These are phyloP conservation scores for Amesomyces nigricolor DNA, from an alignment of 2,329 filamentous ascomycete species.

Conservation along the genomic window DNA sequence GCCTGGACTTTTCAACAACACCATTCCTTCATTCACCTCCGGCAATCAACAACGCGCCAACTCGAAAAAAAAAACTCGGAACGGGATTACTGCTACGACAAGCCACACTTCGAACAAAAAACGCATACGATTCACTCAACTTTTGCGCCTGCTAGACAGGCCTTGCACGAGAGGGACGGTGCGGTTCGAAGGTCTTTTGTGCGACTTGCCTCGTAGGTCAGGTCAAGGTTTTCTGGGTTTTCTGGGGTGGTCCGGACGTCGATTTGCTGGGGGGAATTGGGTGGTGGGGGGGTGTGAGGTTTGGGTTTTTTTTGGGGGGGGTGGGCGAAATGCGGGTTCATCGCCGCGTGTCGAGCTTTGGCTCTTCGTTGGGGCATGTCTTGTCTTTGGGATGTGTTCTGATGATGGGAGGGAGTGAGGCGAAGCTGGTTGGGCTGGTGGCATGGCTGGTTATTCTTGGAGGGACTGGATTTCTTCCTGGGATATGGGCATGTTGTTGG, in stretches of 20 bases:
- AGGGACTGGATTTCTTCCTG: not conserved
- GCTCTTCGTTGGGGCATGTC: not conserved
- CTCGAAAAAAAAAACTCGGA: slow-evolving; percentile 4
- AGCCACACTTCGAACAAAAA: not conserved
- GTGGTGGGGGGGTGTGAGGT: not conserved
- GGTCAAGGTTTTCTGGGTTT: slow-evolving; percentile 27
- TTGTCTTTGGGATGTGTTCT: too few relatives aligned
- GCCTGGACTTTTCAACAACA: slow-evolving; percentile 1
- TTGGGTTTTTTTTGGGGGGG: not conserved
- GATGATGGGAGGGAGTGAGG: not conserved
- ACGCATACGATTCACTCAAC: not conserved
- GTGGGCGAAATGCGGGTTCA: slow-evolving; percentile 19
- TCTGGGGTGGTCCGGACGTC: not conserved
- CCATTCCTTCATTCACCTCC: slow-evolving; percentile 13
- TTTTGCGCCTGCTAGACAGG: slow-evolving; percentile 18
- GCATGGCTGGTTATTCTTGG: not conserved
- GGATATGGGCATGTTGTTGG: not conserved
- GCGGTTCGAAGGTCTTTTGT: not conserved
- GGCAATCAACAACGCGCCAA: slow-evolving; percentile 20
- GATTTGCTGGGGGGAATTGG: not conserved
- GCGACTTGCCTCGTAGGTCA: slow-evolving; percentile 24
- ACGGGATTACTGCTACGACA: slow-evolving; percentile 29
- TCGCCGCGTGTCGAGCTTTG: slow-evolving; percentile 18
- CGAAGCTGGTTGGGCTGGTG: slow-evolving; percentile 6
- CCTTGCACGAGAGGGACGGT: not conserved